Base-by-base conservation (phyloP, 1,284 basidiomycete genomes). In the Ustilago tritici region DNA sequence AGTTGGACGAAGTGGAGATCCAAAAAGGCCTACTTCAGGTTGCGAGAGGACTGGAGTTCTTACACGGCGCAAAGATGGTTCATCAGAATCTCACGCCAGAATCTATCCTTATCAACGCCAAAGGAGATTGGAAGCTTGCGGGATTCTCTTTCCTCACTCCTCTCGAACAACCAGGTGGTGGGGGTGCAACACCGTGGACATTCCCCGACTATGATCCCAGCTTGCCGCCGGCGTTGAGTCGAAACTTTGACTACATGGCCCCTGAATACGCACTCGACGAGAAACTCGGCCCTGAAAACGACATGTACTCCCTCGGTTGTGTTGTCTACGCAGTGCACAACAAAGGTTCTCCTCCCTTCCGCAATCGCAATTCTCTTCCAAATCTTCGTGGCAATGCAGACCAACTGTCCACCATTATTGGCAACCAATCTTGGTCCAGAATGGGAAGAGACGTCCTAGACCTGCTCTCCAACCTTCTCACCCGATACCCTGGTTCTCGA, bases 101-200 rank as follows among this genome's bases (percentile, higher is more conserved):
- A 15, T 57, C 76, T 11, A 67, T 84, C 19, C 41, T 81, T 43
- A 79, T 84, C 73, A 82, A 85, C 58, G 78, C 75, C 46, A 82
- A 97, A 93, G 96, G 97, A 41, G 96, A 99, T 87, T 99, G 96
- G 96, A 99, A 98, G 88, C 90, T 99, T 56, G 92, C 93, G 15
- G 95, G 95, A 0, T 90, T 98, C 50, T 93, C 93, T 6, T 89
- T 95, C 59, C 50, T 94, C 0, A 95, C 95, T 17, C 90, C 93
- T 2, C 88, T 98, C 3, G 88, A 90, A 40, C 88, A 89, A 36
- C 87, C 92, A 1, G 71, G 72, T 19, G 91, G 93, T 73, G 95
- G 94, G 1, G 88, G 90, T 5, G 89, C 92, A 0, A 91, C 93
- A 1, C 90, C 91, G 34, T 97, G 94, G 91, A 91, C 93, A 71